A percentile compares a stretch with the other conserved stretches of the same genome.
phyloP scores from a whole-genome alignment of 306 rosid species.

The Urtica urens region DNA sequence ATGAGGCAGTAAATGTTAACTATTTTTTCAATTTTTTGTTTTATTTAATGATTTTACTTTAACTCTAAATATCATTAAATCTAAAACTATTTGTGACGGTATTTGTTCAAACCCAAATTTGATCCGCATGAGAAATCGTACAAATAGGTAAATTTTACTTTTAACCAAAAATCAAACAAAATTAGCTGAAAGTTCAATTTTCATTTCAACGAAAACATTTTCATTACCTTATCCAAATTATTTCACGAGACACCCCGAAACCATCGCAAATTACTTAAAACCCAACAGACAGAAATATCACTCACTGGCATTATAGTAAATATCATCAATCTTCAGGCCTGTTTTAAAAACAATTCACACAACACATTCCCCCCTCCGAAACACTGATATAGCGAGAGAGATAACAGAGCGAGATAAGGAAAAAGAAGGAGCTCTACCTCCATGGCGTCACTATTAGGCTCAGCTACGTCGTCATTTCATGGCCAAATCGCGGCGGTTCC shows the following conservation, averaged over 20 bases:
- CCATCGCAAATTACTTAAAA: neutral
- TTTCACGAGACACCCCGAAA: neutral
- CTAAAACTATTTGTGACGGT: too few relatives aligned
- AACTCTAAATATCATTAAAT: too few relatives aligned
- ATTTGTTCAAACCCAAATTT: too few relatives aligned
- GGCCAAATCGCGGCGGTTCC: constrained; percentile 37
- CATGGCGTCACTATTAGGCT: constrained; percentile 50
- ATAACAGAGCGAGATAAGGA: constrained; percentile 2
- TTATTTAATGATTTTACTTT: too few relatives aligned
- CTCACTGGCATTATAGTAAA: neutral
- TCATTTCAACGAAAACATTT: neutral
- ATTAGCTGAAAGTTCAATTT: too few relatives aligned
- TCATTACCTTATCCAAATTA: constrained; percentile 20
- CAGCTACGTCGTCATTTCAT: constrained; percentile 54
- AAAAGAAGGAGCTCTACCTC: neutral
- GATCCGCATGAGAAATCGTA: too few relatives aligned
- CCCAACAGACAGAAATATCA: neutral
- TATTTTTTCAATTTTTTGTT: too few relatives aligned
- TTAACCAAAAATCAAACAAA: too few relatives aligned
- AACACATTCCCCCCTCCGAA: too few relatives aligned
- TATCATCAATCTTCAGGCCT: neutral
- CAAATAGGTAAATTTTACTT: too few relatives aligned
- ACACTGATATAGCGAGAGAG: neutral
- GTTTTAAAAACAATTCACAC: neutral
- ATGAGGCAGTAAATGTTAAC: too few relatives aligned